Conservation (phyloP, 768 basidiomycete species). For the Boletus reticuloceps region DNA sequence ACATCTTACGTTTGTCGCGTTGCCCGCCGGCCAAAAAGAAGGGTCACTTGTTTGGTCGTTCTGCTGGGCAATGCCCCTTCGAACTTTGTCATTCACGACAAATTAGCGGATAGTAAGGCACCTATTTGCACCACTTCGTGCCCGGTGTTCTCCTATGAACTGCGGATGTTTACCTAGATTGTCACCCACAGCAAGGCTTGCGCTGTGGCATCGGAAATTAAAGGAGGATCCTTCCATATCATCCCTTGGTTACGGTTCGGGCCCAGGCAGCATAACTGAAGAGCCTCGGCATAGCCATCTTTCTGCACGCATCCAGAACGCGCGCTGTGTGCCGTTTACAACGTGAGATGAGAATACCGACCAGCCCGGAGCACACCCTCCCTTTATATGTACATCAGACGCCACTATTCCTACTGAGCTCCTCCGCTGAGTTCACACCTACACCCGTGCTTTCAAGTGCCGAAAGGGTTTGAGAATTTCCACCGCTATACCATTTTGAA, state of each 20-base stretch:
- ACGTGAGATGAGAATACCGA: slow-evolving; percentile 11
- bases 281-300: not conserved
- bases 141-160: not conserved
- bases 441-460: not conserved
- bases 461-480: not conserved
- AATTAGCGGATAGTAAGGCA: not conserved
- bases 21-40: not conserved
- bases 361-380: not conserved
- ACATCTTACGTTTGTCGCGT: not conserved
- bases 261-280: not conserved
- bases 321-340: not conserved
- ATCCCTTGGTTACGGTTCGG: too few species aligned
- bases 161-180: not conserved
- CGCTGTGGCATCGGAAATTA: not conserved
- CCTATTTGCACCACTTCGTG: not conserved
- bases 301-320: not conserved
- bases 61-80: not conserved
- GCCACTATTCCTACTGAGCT: not conserved
- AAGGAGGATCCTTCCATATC: not conserved
- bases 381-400: not conserved
- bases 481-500: not conserved
- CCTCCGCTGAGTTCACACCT: not conserved
- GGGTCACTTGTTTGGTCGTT: not conserved
- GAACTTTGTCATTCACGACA: not conserved
- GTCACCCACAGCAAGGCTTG: not conserved